Evolutionary conservation across 208 protist species (phyloP), one percentile per base, ranked within the genome.

Genomic region (Strigomonas culicis): DNA sequence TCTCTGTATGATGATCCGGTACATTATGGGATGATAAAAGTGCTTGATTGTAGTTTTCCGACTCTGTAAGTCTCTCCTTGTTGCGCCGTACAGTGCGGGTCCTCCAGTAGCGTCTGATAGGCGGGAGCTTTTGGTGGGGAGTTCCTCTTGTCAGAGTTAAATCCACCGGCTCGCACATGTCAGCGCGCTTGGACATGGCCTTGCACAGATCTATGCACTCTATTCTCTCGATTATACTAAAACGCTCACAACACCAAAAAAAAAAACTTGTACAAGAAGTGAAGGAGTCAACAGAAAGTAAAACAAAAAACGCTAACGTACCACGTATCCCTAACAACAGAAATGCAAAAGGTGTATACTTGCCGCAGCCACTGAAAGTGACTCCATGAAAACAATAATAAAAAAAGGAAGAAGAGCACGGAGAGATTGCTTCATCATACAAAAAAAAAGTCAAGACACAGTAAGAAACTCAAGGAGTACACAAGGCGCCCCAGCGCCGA

Each of bases 61-160:
- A 34, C 11, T 92, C 72, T 31, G 36, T 47, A 11, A 63, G 34
- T 7, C 56, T 70, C 3, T 66, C n/a, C 8, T 69, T 60, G 46
- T 62, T 79, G 56, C 74, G 70, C 11, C 79, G 79, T 7, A 72
- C 79, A 22, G 72, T 63, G 30, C 76, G 79, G 0, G 69, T 79
- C 25, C 72, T 71, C 79, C 79, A 86, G 52, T 82, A 86, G 22
- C 75, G 67, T 55, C 77, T 70, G 41, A 75, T 19, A 0, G 75
- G 63, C 13, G 79, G 79, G 30, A 86, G 57, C 2, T 68, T 72
- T 31, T 79, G 74, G 17, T 75, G 75, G 27, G 61, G 63, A 0
- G 72, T 71, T 19, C 67, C 68, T 36, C 68, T 66, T 8, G 74
- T 73, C 22, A 71, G 24, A n/a, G 79, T 85, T n/a, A 87, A 73